Base-by-base conservation (phyloP, 2,329 filamentous ascomycete genomes). In the Monosporascus sp. region DNA sequence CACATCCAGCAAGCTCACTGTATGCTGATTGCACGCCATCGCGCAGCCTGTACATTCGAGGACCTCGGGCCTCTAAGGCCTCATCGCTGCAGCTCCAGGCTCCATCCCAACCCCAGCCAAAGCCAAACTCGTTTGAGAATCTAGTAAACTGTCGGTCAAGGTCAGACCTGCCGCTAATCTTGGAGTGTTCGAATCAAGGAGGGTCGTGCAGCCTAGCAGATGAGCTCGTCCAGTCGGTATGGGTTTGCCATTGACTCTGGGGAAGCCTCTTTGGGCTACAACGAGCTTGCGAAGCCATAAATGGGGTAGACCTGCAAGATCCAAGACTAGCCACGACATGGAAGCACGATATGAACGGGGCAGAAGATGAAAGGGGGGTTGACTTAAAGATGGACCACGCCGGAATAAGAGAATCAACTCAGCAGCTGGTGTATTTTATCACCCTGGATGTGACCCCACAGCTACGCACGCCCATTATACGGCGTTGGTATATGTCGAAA, bases 281-380 rank as follows among this genome's bases (percentile, higher is more conserved):
- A 56, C 0, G 70, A 73, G 5, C 56, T 54, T 4, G 63, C 58
- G 41, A 73, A 73, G 4, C 57, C 50, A 11, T 71, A 64, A 1
- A 8, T 56, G 48, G 49, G 37, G 38, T 35, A 68, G 48, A 27
- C 67, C 63, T 22, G 49, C 52, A 20, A 48, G 20, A 44, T 67
- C 60, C 6, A 55, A 54, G 22, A 57, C 50, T 67, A 61, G 25
- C 72, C 57, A 5, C 61, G 61, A 7, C 62, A 63, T 1, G 63
- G 65, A 48, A 73, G 69, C 0, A 73, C 41, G 5, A 72, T 68
- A 46, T 72, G 48, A 72, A 73, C 2, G 71, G 64, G 2, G 70
- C 65, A 52, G 72, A 73, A 3, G 71, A 70, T 1, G 56, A 62
- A 18, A 71, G 63, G 1, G 72, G 47, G 3, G 72, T 59, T 1